These are phyloP conservation scores for Pyrenochaeta sp. DNA, from an alignment of 2,329 filamentous ascomycete genomes.

Conservation along the genomic window DNA sequence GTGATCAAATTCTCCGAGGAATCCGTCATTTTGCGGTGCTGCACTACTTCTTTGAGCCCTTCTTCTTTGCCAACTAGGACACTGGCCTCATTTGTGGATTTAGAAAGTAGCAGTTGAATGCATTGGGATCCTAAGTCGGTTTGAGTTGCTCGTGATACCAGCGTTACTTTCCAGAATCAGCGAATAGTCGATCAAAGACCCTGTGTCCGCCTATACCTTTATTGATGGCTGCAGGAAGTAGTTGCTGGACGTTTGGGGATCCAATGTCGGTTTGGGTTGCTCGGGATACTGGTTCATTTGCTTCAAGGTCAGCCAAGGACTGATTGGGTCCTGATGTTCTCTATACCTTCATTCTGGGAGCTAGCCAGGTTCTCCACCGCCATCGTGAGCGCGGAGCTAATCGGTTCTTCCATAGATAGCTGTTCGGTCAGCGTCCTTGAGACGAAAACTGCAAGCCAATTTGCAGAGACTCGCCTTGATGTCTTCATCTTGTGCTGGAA, in stretches of 20 bases:
- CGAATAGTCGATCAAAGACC: too few relatives aligned
- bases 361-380: background rate
- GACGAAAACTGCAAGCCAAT: background rate
- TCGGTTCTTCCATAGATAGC: background rate
- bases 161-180: too few relatives aligned
- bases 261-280: background rate
- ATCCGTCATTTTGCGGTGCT: background rate
- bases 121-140: too few relatives aligned
- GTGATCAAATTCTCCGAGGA: background rate
- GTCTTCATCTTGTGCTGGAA: background rate
- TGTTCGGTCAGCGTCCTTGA: constrained; percentile 1
- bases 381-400: background rate
- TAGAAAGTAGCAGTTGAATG: background rate
- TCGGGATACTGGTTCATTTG: background rate
- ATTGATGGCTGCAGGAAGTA: constrained; percentile 5
- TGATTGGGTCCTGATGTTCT: background rate
- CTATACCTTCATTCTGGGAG: background rate
- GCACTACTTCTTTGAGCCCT: background rate
- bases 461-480: background rate
- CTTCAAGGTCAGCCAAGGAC: background rate
- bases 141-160: too few relatives aligned
- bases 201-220: background rate
- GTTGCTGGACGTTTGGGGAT: background rate
- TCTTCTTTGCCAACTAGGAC: background rate
- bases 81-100: constrained; percentile 7